phyloP scores from a whole-genome alignment of 257 asterid species.

The Salvia miltiorrhiza region DNA sequence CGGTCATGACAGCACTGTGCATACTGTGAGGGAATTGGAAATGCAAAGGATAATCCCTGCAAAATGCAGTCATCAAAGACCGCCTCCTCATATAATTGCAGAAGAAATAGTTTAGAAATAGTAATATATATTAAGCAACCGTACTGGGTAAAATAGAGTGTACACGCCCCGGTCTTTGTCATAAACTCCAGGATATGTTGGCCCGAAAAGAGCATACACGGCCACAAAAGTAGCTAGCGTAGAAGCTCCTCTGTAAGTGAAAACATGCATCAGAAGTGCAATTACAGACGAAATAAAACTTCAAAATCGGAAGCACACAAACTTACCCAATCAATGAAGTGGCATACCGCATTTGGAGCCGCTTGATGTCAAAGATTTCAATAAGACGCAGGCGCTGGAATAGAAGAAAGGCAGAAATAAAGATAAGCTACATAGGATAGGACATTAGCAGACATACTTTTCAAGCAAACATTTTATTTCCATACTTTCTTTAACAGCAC shows the following conservation, averaged over 20 bases:
- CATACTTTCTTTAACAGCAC: not conserved
- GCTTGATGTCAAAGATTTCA: conserved; percentile 78
- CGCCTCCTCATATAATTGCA: conserved; percentile 3
- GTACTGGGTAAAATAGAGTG: conserved; percentile 82
- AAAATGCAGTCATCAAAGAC: conserved; percentile 23
- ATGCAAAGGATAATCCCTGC: conserved; percentile 84
- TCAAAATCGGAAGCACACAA: conserved; percentile 2
- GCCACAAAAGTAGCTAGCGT: conserved; percentile 84
- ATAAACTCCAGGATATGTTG: conserved; percentile 80
- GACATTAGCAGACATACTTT: not conserved
- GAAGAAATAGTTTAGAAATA: not conserved
- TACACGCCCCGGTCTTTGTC: conserved; percentile 74
- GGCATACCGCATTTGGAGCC: conserved; percentile 83
- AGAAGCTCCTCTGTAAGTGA: conserved; percentile 65
- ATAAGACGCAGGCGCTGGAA: conserved; percentile 74
- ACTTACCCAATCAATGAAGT: conserved; percentile 75
- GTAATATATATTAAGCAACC: conserved; percentile 20
- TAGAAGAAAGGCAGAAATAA: conserved; percentile 18
- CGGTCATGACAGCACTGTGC: conserved; percentile 57
- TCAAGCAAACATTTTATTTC: not conserved
- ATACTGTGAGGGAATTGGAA: conserved; percentile 76
- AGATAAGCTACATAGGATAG: conserved; percentile 5
- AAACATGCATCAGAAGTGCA: conserved; percentile 17
- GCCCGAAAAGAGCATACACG: conserved; percentile 80
- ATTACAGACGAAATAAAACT: not conserved